Conservation (phyloP, 108 stramenopile species). For the Pseudonitzschia delicatissima region DNA sequence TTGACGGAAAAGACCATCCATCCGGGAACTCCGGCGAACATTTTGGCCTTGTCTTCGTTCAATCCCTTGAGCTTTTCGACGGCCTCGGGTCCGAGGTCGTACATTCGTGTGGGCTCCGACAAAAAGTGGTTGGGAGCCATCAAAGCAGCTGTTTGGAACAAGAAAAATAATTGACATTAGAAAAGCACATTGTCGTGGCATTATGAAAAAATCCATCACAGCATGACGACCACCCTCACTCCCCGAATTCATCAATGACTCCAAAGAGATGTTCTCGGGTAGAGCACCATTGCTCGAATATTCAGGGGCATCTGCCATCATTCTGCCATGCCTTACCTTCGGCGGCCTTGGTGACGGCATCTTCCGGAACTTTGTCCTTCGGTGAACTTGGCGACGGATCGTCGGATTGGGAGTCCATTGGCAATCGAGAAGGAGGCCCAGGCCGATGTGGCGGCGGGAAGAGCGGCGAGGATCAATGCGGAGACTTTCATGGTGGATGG, state of each 20-base stretch:
- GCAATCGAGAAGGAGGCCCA: slow-evolving; percentile 7
- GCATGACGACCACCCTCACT: no score
- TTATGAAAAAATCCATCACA: no score
- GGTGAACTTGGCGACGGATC: slow-evolving; percentile 1
- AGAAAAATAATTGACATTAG: not conserved
- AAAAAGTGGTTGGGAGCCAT: slow-evolving; percentile 2
- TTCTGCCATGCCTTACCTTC: not conserved
- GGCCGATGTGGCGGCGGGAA: not conserved
- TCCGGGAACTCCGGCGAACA: slow-evolving; percentile 1
- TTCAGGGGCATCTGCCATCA: no score
- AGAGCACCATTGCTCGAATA: no score
- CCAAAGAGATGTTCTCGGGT: no score
- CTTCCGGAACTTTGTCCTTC: slow-evolving; percentile 9
- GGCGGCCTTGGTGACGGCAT: not conserved
- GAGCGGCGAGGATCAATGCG: not conserved
- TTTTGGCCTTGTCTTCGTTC: slow-evolving; percentile 3
- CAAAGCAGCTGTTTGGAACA: not conserved
- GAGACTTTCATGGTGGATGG: not conserved
- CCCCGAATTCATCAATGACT: no score
- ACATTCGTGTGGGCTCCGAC: slow-evolving; percentile 1
- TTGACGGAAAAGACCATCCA: not conserved
- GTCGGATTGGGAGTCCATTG: not conserved
- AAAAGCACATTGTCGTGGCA: no score
- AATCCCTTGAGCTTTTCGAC: not conserved
- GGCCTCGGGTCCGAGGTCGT: not conserved